Evolutionary conservation across 805 yeast genomes (phyloP), one percentile per base, ranked within the genome.

Genomic region (Metschnikowia corniflorae): DNA sequence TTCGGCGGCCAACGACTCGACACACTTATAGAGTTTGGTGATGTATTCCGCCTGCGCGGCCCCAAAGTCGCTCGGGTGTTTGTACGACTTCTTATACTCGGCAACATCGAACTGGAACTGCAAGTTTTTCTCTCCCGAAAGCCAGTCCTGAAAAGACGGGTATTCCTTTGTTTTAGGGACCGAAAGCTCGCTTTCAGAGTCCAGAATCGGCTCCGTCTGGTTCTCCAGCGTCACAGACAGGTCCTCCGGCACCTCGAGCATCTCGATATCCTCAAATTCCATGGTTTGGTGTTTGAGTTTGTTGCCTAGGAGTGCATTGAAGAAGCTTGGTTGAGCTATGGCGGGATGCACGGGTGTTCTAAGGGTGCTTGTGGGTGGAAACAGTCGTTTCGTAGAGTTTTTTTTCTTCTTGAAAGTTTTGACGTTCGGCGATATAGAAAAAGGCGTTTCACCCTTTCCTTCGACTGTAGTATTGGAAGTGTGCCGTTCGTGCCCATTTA

Each of bases 1-100:
- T 19, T 48, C 44, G 8, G 44, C 50, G 26, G 49, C 41, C 35
- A 65, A 48, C 8, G 40, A 46, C 42, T 78, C 79, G 43, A 80
- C 71, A 3, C 71, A 61, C 42, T 75, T 74, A 55, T 73, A 83
- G 10, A 77, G 48, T 7, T 65, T 54, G 19, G 71, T 70, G 26
- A 78, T 67, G 44, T 76, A 82, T 8, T 66, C 54, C 2, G 61
- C 50, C 47, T 73, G 80, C 16, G 60, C 60, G 6, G 51, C 49
- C 1, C 76, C 63, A 19, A 63, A 60, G 27, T 65, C 73, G 27
- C 28, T 33, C 9, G 39, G 33, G n/a, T 67, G 63, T 7, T 61
- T 39, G 17, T 72, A 33, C 27, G 65, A 59, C 7, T 49, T 47
- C 25, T 53, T 46, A 42, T 68, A 70, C 3, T 74, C 70, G 38